These are phyloP conservation scores for Coemansia sp. DNA, from an alignment of 192 early-diverging fungal genomes.

Conservation along the genomic window DNA sequence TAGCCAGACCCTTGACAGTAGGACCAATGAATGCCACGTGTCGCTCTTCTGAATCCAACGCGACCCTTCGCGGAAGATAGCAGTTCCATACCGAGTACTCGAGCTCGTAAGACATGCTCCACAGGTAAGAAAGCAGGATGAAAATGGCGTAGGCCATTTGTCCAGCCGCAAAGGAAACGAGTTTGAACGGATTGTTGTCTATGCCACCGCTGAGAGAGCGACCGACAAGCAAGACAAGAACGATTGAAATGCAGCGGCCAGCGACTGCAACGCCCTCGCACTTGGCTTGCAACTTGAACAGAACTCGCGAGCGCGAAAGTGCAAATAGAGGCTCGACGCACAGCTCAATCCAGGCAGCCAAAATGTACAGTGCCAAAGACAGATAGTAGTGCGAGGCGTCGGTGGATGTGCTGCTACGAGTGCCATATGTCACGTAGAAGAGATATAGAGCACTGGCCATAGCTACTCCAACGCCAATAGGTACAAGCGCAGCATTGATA, in stretches of 20 bases:
- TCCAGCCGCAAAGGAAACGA: slow-evolving; percentile 76
- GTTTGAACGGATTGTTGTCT: slow-evolving; percentile 56
- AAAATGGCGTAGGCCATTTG: slow-evolving; percentile 72
- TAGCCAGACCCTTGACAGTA: slow-evolving; percentile 64
- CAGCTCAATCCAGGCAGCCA: slow-evolving; percentile 80
- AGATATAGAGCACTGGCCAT: slow-evolving; percentile 60
- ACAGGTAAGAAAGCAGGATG: slow-evolving; percentile 64
- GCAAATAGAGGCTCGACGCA: slow-evolving; percentile 85
- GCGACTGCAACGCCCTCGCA: slow-evolving; percentile 83
- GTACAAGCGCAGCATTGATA: slow-evolving; percentile 43
- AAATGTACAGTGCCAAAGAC: slow-evolving; percentile 66
- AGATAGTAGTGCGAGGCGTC: slow-evolving; percentile 55
- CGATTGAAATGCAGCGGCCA: slow-evolving; percentile 69
- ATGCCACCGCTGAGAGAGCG: slow-evolving; percentile 13
- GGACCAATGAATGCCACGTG: slow-evolving; percentile 59
- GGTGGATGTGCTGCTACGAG: slow-evolving; percentile 10
- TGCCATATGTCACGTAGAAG: slow-evolving; percentile 22
- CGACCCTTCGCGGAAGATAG: slow-evolving; percentile 25
- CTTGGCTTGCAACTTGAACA: slow-evolving; percentile 76
- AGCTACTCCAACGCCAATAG: slow-evolving; percentile 52
- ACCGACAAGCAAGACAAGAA: slow-evolving; percentile 63
- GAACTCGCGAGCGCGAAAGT: slow-evolving; percentile 65
- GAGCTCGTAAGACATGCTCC: slow-evolving; percentile 52
- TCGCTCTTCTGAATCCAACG: not conserved
- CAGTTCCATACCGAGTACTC: slow-evolving; percentile 39